Conservation (phyloP, 2,329 filamentous ascomycete genomes). For the Aspergillus eucalypticola region DNA sequence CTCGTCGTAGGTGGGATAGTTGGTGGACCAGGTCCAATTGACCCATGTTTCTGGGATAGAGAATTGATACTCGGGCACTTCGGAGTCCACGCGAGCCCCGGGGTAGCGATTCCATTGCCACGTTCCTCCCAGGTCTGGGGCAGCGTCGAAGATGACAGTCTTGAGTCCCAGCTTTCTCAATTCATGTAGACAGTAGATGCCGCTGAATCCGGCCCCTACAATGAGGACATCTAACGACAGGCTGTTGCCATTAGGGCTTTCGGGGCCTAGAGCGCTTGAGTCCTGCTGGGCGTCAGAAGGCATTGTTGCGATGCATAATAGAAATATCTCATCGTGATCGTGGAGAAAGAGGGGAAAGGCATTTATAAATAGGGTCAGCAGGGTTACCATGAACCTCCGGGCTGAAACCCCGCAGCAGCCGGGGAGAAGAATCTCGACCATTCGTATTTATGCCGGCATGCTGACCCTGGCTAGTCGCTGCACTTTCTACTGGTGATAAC, state of each 20-base stretch:
- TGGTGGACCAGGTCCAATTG: conserved; percentile 47
- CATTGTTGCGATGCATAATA: neutral
- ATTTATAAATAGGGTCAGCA: neutral
- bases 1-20: conserved; percentile 37
- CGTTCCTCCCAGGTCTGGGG: conserved; percentile 52
- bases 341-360: neutral
- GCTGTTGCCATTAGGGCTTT: conserved; percentile 30
- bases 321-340: neutral
- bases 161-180: conserved; percentile 54
- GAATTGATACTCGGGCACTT: conserved; percentile 57
- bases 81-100: conserved; percentile 56
- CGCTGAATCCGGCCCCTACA: conserved; percentile 30
- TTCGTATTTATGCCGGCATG: no score
- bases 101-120: conserved; percentile 62
- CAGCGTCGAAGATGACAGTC: conserved; percentile 55
- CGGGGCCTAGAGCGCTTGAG: conserved; percentile 23
- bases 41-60: conserved; percentile 52
- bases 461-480: neutral
- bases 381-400: neutral
- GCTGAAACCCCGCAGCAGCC: neutral
- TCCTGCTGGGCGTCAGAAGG: neutral
- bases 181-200: conserved; percentile 54
- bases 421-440: neutral
- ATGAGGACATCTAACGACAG: conserved; percentile 28
- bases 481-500: neutral